These are phyloP conservation scores for Colletotrichum limetticola DNA, from an alignment of 2,329 filamentous ascomycete genomes.

Conservation along the genomic window DNA sequence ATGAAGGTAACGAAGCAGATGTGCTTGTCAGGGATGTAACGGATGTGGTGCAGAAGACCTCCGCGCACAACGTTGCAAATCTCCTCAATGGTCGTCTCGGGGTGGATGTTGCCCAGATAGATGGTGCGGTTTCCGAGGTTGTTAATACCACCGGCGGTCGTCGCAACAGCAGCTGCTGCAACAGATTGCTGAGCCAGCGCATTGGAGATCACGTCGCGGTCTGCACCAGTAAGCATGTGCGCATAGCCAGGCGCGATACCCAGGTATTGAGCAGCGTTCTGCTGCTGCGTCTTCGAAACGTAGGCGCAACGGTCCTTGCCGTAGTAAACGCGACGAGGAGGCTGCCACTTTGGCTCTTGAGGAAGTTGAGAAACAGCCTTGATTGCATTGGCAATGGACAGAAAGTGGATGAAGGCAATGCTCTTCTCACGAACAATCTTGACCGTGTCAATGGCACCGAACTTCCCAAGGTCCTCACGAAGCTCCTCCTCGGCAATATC, in stretches of 20 bases:
- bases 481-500: slow-evolving; percentile 92
- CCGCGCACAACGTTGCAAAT: slow-evolving; percentile 99
- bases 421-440: slow-evolving; percentile 98
- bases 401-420: slow-evolving; percentile 97
- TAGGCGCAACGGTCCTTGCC: slow-evolving; percentile 99
- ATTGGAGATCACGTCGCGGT: slow-evolving; percentile 96
- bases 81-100: slow-evolving; percentile 98
- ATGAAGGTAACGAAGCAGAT: slow-evolving; percentile 99
- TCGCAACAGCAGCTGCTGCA: slow-evolving; percentile 94
- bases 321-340: slow-evolving; percentile 95
- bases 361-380: slow-evolving; percentile 97
- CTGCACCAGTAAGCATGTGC: slow-evolving; percentile 94
- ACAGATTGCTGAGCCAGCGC: slow-evolving; percentile 97
- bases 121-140: slow-evolving; percentile 98
- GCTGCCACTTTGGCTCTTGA: slow-evolving; percentile 96
- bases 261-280: slow-evolving; percentile 97
- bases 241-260: slow-evolving; percentile 97
- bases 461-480: slow-evolving; percentile 94
- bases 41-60: slow-evolving; percentile 95
- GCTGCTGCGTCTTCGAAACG: slow-evolving; percentile 99
- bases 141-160: slow-evolving; percentile 94
- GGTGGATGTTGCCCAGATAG: slow-evolving; percentile 98
- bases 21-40: slow-evolving; percentile 99
- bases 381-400: slow-evolving; percentile 97
- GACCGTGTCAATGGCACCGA: slow-evolving; percentile 94